Evolutionary conservation across 106 monocot genomes (phyloP).

Genomic region (Acorus gramineus): DNA sequence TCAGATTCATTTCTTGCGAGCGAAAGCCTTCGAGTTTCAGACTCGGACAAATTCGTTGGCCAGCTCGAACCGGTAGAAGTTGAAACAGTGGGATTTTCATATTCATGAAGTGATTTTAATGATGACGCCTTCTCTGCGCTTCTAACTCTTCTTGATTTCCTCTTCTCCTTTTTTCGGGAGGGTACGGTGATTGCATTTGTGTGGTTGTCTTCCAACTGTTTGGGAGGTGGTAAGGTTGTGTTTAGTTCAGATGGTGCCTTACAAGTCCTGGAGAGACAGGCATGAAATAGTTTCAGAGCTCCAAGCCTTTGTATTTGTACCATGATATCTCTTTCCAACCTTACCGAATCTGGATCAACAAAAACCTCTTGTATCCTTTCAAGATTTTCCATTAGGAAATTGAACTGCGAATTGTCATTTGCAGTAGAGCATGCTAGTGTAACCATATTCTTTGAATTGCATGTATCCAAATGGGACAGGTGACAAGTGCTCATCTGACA

Average conservation of each 20-base stretch:
- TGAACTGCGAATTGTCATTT: constrained; percentile 23
- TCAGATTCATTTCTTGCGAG: constrained; percentile 47
- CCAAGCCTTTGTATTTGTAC: constrained; percentile 55
- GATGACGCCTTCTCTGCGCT: constrained; percentile 17
- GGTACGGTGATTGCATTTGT: constrained; percentile 12
- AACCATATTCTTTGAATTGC: constrained; percentile 7
- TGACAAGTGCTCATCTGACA: background rate
- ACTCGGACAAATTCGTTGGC: constrained; percentile 3
- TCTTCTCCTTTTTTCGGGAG: constrained; percentile 37
- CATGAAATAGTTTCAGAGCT: constrained; percentile 58
- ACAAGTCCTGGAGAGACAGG: constrained; percentile 37
- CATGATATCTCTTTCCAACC: constrained; percentile 55
- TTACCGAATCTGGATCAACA: constrained; percentile 25
- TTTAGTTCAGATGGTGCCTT: constrained; percentile 6
- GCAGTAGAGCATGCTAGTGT: constrained; percentile 9
- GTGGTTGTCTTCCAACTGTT: constrained; percentile 8
- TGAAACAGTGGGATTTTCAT: constrained; percentile 3
- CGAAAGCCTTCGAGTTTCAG: constrained; percentile 23
- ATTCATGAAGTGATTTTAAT: constrained; percentile 1
- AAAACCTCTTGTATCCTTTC: constrained; percentile 43
- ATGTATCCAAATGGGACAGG: background rate
- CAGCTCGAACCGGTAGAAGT: background rate
- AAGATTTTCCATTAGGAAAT: constrained; percentile 59
- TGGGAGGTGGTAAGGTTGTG: constrained; percentile 5
- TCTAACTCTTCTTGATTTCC: constrained; percentile 51